Conservation (phyloP, 495 filamentous ascomycete genomes). For the Penicillium ochrochloron region DNA sequence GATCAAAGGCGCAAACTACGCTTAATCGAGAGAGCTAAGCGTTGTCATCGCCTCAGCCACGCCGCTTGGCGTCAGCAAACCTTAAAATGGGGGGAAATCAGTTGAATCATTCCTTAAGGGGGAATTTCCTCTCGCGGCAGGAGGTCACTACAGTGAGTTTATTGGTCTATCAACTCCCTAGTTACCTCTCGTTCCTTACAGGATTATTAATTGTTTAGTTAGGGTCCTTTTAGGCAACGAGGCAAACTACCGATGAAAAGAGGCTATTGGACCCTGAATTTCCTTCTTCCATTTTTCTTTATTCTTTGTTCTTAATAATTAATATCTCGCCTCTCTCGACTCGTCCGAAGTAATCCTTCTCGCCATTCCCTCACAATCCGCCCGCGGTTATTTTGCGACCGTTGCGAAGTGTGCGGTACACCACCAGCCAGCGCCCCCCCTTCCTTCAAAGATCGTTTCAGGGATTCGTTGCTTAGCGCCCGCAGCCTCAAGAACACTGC, state of each 20-base stretch:
- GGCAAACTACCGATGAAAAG: neutral
- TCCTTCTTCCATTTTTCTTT: neutral
- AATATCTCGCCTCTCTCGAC: neutral
- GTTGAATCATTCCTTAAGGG: neutral
- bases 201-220: neutral
- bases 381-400: neutral
- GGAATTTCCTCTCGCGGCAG: neutral
- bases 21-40: neutral
- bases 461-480: slow-evolving; percentile 8
- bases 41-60: slow-evolving; percentile 5
- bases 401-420: neutral
- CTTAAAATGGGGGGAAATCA: neutral
- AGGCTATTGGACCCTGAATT: neutral
- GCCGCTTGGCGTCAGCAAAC: slow-evolving; percentile 5
- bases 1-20: neutral
- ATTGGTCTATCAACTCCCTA: neutral
- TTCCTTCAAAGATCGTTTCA: neutral
- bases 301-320: neutral
- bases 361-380: neutral
- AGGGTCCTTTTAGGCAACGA: no score
- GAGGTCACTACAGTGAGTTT: neutral
- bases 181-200: neutral
- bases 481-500: neutral
- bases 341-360: neutral
- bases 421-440: neutral